Base-by-base conservation (phyloP, 2,329 filamentous ascomycete genomes). In the Xylogone sp. region DNA sequence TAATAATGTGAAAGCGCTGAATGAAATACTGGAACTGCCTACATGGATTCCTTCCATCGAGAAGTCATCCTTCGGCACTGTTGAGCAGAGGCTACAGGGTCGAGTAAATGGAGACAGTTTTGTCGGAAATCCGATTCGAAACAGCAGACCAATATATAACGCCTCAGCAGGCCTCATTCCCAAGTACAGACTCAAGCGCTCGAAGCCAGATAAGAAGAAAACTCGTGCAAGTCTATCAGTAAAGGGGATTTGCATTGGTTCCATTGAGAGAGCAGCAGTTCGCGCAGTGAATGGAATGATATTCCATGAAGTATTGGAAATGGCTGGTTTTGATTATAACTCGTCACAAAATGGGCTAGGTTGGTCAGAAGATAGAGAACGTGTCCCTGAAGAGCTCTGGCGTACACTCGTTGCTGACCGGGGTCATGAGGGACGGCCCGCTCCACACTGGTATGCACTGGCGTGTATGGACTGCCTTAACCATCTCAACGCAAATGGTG, bases 31-130 rank as follows among this genome's bases (percentile, higher is more conserved):
- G 10, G 43, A 43, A 9, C 34, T 57, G 50, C 57, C 56, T 20
- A 50, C 53, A 8, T 62, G 58, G 58, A 51, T 60, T 27, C 48
- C 51, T 2, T 52, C 43, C 3, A 58, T 62, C 12, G 22, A 49
- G 3, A 19, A 34, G 13, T 53, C 45, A n/a, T 46, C 56, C 6
- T 59, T 55, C 49, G 56, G 59, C 2, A 43, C 20, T 3, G 54
- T 56, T 2, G 8, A 42, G 2, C 29, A 21, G 1, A 46, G 24
- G 1, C 12, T 49, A 5, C n/a, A 19, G 8, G 55, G 56, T 1
- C 45, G 59, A 19, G 21, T 21, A 10, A 39, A 39, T 39, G 34
- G 34, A 18, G 34, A 39, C n/a, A 39, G 34, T 18, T 18, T 39
- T 5, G 34, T 39, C 4, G 34, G 34, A 39, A 39, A 13, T 13